These are phyloP conservation scores for Psidium guajava DNA, from an alignment of 345 rosid species.

Conservation along the genomic window DNA sequence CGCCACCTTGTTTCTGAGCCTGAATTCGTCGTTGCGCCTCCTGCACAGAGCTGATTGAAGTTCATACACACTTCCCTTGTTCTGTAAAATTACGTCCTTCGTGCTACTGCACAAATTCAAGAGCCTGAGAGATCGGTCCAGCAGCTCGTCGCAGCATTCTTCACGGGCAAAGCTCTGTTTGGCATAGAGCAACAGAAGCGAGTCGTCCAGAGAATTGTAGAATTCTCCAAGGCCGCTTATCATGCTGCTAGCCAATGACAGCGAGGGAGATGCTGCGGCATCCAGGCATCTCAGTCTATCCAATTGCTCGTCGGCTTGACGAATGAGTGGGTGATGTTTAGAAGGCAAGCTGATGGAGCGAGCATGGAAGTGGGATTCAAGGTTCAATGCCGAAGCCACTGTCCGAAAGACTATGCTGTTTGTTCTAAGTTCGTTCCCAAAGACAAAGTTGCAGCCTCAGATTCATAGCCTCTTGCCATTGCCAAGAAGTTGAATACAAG, in stretches of 20 bases:
- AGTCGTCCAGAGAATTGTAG: constrained; percentile 7
- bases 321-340: constrained; percentile 2
- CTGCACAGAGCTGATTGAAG: constrained; percentile 11
- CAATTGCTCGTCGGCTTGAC: neutral
- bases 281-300: neutral
- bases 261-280: neutral
- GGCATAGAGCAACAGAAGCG: constrained; percentile 9
- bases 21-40: neutral
- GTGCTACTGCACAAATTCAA: constrained; percentile 6
- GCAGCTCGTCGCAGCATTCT: constrained; percentile 1
- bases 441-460: neutral
- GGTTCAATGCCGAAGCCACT: neutral
- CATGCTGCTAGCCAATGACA: neutral
- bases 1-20: constrained; percentile 7
- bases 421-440: neutral
- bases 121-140: constrained; percentile 13
- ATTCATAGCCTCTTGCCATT: neutral
- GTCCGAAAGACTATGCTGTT: neutral
- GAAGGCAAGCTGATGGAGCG: neutral
- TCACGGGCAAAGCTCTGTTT: constrained; percentile 1
- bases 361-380: neutral
- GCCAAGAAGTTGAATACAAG: neutral
- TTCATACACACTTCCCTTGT: constrained; percentile 3
- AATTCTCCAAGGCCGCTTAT: constrained; percentile 10
- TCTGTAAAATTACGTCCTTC: constrained; percentile 11